Evolutionary conservation across 345 rosid genomes (phyloP), one percentile per base, ranked within the genome.

Genomic region (Geranium rotundifolium): DNA sequence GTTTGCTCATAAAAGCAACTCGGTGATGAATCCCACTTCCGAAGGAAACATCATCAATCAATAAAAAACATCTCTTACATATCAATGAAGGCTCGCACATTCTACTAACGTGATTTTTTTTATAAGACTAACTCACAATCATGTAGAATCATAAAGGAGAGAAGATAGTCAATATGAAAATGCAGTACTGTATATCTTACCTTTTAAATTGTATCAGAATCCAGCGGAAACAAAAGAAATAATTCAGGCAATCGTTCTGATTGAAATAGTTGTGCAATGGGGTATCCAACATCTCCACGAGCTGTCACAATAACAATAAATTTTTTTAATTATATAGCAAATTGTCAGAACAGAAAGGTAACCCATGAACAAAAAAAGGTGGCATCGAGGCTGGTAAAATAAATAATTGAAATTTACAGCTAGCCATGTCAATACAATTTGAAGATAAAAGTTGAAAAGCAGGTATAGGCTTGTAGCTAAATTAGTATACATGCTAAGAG

Each of bases 171-270:
- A 54, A 20, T 8, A 52, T 29, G 31, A 63, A 27, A 30, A 19
- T 27, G 52, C 18, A n/a, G 12, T 34, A 34, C 41, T 16, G 61
- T 54, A 17, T 23, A 63, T 49, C 78, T 69, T 16, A 93, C 99
- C 99, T 90, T 78, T 90, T 93, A 70, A 95, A 95, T 71, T 90
- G 97, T 63, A 90, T 88, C 29, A 95, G 79, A 74, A 88, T 66
- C 99, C 99, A 95, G 76, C 97, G 99, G 80, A 95, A 95, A 72
- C 99, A 95, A 75, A 95, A 90, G 92, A 95, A 95, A 73, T 85
- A 95, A 80, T 90, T 95, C 89, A 95, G 79, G 80, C 99, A 95
- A 58, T 95, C 97, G 62, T 90, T 88, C 82, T 90, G 90, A 83
- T 74, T 77, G 71, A 90, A 90, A 75, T 95, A 88, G 76, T 82